phyloP scores from a whole-genome alignment of 768 basidiomycete genomes.

The Chalciporus chontae region DNA sequence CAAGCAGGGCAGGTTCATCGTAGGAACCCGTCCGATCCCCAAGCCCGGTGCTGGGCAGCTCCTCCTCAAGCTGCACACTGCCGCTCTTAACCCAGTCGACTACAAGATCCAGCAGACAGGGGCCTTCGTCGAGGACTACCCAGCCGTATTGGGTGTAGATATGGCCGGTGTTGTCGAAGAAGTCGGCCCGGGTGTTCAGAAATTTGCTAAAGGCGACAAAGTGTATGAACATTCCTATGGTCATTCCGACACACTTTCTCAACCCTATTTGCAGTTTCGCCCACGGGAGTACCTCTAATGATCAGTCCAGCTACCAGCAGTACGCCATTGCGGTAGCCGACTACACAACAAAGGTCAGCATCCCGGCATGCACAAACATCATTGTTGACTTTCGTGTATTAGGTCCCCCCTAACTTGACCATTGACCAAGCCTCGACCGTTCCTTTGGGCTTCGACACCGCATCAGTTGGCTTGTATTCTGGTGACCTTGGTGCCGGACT shows the following conservation, averaged over 20 bases:
- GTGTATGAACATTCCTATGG: conserved; percentile 28
- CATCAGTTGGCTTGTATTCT: conserved; percentile 45
- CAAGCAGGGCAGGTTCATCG: conserved; percentile 27
- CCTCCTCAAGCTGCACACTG: conserved; percentile 38
- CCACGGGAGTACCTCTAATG: conserved; percentile 31
- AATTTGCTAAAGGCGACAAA: conserved; percentile 37
- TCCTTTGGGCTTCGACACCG: conserved; percentile 46
- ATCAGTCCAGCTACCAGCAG: conserved; percentile 38
- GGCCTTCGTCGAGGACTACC: conserved; percentile 32
- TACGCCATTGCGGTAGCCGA: conserved; percentile 32
- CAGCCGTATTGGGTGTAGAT: conserved; percentile 34
- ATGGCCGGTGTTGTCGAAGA: conserved; percentile 38
- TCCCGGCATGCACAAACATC: not conserved
- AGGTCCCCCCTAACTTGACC: conserved; percentile 43
- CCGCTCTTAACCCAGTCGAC: conserved; percentile 46
- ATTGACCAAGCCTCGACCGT: conserved; percentile 46
- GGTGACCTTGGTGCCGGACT: conserved; percentile 37
- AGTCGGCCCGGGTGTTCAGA: conserved; percentile 35
- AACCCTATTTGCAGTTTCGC: conserved; percentile 10
- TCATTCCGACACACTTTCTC: not conserved
- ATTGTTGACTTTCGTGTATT: conserved; percentile 2
- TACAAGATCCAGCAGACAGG: conserved; percentile 36
- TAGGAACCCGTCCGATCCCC: conserved; percentile 26
- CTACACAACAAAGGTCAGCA: conserved; percentile 35
- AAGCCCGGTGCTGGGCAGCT: conserved; percentile 38